These are phyloP conservation scores for Eucalyptus paniculata DNA, from an alignment of 345 rosid species.

Conservation along the genomic window DNA sequence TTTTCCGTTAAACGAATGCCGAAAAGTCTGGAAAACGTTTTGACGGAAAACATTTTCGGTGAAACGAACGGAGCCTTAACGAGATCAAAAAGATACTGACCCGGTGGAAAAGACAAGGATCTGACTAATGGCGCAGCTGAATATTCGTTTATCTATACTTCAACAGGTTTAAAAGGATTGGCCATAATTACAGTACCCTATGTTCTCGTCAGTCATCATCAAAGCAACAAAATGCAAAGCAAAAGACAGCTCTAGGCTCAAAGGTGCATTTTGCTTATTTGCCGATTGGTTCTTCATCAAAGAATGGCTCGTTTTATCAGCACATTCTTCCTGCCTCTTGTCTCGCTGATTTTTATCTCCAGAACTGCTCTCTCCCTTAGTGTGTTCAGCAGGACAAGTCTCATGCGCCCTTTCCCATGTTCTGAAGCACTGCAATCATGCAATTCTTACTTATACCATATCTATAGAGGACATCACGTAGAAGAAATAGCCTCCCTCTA, in stretches of 20 bases:
- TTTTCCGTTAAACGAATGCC: fast-evolving
- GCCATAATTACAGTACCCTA: not conserved
- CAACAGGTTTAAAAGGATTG: not conserved
- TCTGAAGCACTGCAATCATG: not conserved
- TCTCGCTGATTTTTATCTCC: not conserved
- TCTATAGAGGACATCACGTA: not conserved
- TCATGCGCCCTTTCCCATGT: not conserved
- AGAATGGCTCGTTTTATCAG: not conserved
- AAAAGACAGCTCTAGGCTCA: not conserved
- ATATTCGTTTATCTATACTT: not conserved
- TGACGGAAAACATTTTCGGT: too few species aligned
- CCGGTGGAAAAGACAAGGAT: not conserved
- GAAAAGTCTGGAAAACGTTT: too few species aligned
- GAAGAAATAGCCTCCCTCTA: slow-evolving; percentile 23
- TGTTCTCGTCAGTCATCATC: not conserved
- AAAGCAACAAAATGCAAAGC: not conserved
- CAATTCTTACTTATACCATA: slow-evolving; percentile 26
- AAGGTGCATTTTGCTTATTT: not conserved
- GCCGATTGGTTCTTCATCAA: not conserved
- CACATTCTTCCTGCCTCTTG: not conserved
- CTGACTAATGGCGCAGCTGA: not conserved
- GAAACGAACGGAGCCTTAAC: not conserved
- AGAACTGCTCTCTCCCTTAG: not conserved
- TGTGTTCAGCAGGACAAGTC: not conserved
- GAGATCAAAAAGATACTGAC: not conserved